Percentiles rank a stretch among this genome's conserved stretches.
Conservation (phyloP, 345 rosid genomes). For the Citrus medica region DNA sequence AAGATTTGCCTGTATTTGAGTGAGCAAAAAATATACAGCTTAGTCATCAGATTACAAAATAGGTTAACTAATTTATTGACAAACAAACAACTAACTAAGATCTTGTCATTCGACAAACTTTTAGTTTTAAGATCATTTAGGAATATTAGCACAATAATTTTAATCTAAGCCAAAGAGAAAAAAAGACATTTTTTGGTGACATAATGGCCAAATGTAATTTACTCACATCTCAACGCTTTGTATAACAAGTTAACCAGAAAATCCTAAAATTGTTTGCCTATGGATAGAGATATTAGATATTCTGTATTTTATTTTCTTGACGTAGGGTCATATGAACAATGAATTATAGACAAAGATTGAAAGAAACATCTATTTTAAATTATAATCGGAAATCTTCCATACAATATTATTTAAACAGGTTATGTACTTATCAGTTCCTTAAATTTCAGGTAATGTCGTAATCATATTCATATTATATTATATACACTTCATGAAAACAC, state of each 20-base stretch:
- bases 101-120: background rate
- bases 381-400: background rate
- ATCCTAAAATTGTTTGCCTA: background rate
- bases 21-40: background rate
- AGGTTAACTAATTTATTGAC: background rate
- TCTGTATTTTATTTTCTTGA: background rate
- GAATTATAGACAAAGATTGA: no score
- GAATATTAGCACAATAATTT: background rate
- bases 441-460: background rate
- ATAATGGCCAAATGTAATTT: no score
- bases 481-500: background rate
- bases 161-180: background rate
- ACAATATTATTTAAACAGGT: no score
- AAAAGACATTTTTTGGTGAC: no score
- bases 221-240: no score
- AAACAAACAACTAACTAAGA: background rate
- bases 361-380: background rate
- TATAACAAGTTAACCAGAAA: background rate
- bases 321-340: no score
- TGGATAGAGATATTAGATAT: background rate
- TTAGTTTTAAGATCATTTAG: no score
- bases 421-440: background rate
- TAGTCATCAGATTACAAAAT: background rate
- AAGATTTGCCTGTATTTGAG: background rate
- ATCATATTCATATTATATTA: background rate